Conservation (phyloP, 441 rosid species). For the Cnidoscolus chayamansa region DNA sequence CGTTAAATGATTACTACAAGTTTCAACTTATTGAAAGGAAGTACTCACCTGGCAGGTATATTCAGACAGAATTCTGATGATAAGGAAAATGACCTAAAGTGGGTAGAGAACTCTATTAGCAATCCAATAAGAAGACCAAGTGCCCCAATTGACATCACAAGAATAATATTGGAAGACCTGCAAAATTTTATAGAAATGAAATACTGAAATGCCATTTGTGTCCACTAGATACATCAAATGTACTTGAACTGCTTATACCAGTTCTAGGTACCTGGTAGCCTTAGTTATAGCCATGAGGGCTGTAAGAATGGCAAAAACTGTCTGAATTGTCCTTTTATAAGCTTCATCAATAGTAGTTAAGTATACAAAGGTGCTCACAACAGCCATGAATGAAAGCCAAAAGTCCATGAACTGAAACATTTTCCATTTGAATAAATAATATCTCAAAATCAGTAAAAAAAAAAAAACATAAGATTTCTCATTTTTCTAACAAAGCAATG, state of each 20-base stretch:
- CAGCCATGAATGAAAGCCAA: slow-evolving; percentile 99
- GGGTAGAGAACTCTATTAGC: slow-evolving; percentile 66
- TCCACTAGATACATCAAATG: neutral
- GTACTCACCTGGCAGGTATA: slow-evolving; percentile 41
- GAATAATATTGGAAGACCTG: slow-evolving; percentile 79
- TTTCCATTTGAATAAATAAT: slow-evolving; percentile 23
- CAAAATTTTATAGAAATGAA: slow-evolving; percentile 19
- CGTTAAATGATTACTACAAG: too few species aligned
- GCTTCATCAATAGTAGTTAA: slow-evolving; percentile 68
- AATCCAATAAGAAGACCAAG: slow-evolving; percentile 75
- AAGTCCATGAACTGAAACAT: slow-evolving; percentile 94
- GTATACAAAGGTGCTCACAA: slow-evolving; percentile 84
- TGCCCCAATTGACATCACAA: slow-evolving; percentile 80
- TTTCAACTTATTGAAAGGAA: neutral
- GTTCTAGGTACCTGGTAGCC: slow-evolving; percentile 72
- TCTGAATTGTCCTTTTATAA: slow-evolving; percentile 76
- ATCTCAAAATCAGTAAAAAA: slow-evolving; percentile 13
- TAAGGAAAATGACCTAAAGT: slow-evolving; percentile 53
- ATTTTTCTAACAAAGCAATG: neutral
- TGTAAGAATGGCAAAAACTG: slow-evolving; percentile 86
- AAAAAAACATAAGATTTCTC: neutral
- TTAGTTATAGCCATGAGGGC: slow-evolving; percentile 89
- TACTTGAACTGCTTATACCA: slow-evolving; percentile 12
- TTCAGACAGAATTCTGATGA: slow-evolving; percentile 43
- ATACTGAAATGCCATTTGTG: slow-evolving; percentile 1